Conservation (phyloP, 306 rosid species). For the Bauhinia variegata region DNA sequence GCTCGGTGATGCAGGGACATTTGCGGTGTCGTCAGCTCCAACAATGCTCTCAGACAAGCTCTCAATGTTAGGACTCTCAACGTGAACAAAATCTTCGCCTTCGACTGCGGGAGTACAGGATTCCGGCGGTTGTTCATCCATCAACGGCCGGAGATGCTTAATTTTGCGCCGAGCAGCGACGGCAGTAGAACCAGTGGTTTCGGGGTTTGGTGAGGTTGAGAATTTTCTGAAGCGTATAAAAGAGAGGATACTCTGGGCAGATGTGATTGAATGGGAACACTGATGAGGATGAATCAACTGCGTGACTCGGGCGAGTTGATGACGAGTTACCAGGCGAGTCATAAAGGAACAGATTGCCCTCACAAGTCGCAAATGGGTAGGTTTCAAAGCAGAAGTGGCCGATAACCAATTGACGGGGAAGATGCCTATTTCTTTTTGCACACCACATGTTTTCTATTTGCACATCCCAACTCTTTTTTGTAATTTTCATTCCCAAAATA, state of each 20-base stretch:
- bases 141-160: conserved; percentile 34
- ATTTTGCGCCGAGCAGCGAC: conserved; percentile 29
- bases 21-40: conserved; percentile 57
- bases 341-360: too few species aligned
- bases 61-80: conserved; percentile 65
- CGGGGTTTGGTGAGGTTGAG: conserved; percentile 32
- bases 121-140: conserved; percentile 60
- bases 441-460: too few species aligned
- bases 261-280: not conserved
- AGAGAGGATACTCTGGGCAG: conserved; percentile 13
- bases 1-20: conserved; percentile 15
- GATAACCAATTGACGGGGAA: too few species aligned
- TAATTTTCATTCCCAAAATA: too few species aligned
- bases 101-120: conserved; percentile 37
- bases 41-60: conserved; percentile 73
- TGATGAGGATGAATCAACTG: conserved; percentile 19
- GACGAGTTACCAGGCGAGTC: conserved; percentile 38
- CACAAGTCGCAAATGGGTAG: too few species aligned
- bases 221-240: conserved; percentile 22
- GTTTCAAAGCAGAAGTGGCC: too few species aligned
- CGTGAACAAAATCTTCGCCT: conserved; percentile 73
- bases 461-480: too few species aligned
- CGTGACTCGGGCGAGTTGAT: conserved; percentile 51
- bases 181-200: conserved; percentile 30
- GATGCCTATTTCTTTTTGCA: too few species aligned